Evolutionary conservation across 1,284 basidiomycete genomes (phyloP), one percentile per base, ranked within the genome.

Genomic region (Papiliotrema fonsecae): DNA sequence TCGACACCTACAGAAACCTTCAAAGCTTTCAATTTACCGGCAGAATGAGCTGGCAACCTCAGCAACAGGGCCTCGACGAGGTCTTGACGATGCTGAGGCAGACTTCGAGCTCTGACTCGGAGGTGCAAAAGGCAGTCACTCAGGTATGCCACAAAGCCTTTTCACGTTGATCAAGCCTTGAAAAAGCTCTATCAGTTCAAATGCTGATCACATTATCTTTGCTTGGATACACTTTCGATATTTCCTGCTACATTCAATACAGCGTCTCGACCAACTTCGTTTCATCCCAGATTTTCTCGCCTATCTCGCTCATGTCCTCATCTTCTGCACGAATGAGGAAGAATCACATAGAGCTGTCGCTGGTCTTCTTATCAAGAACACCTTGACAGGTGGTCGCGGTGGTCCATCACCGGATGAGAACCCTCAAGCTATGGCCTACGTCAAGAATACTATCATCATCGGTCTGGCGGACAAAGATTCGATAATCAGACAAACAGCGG

Each of bases 361-460:
- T 27, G 96, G 94, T 47, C 87, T 97, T 63, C 80, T 98, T 30
- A 83, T 98, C 73, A 98, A 98, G 82, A 98, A 97, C 76, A 90
- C 94, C 64, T 65, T 79, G 47, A 67, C 48, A 35, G 62, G 56
- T n/a, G n/a, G n/a, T n/a, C n/a, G n/a, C n/a, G 48, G 44, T 10
- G 63, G 55, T 14, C 55, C 61, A 6, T 50, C 57, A 1, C 50
- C 56, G 11, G 55, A 56, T 14, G 62, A 61, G 7, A 65, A 64
- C 34, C 57, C 64, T 34, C 44, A 49, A 34, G 83, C 84, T 35
- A 77, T 83, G 35, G 77, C 80, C 31, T 97, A 87, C 69, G 86
- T 92, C 57, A 96, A 96, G 72, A 77, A 75, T 13, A 83, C 86
- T 34, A 83, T 94, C 35, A 81, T 97, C 18, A 77, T 80, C 50